Conservation (phyloP, 352 stramenopile genomes). For the Halophytophthora polymorphica region DNA sequence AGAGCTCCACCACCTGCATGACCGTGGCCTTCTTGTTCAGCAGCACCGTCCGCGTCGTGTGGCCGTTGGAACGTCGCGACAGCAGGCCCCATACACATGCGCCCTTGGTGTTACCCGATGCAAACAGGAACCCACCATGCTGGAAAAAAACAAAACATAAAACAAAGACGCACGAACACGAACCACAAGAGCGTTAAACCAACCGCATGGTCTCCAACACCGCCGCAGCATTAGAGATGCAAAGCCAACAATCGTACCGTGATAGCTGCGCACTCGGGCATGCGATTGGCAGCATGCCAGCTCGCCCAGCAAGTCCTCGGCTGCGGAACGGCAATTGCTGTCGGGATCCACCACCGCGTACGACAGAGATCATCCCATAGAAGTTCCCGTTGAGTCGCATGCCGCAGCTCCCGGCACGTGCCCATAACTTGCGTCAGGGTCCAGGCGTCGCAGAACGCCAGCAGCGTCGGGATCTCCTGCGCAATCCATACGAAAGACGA, state of each 20-base stretch:
- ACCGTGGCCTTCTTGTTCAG: conserved; percentile 38
- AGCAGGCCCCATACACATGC: conserved; percentile 43
- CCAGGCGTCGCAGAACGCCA: conserved; percentile 55
- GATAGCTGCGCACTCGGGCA: conserved; percentile 33
- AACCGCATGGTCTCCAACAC: not conserved
- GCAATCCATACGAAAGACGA: conserved; percentile 32
- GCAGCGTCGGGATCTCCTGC: conserved; percentile 38
- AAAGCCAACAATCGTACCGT: conserved; percentile 23
- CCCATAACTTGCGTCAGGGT: conserved; percentile 32
- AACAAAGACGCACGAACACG: not conserved
- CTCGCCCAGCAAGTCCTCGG: conserved; percentile 27
- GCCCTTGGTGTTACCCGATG: conserved; percentile 20
- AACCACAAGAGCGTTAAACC: not conserved
- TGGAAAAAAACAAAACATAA: conserved; percentile 9
- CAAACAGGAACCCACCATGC: conserved; percentile 27
- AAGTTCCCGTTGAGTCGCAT: conserved; percentile 12
- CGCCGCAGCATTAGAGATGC: not conserved
- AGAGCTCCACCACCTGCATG: conserved; percentile 57
- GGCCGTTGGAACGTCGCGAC: conserved; percentile 50
- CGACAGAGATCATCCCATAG: conserved; percentile 37
- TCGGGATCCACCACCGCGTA: conserved; percentile 28
- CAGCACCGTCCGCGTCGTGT: conserved; percentile 50
- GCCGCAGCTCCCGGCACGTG: conserved; percentile 28
- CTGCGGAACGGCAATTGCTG: conserved; percentile 2
- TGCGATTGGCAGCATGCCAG: conserved; percentile 34